A percentile compares a stretch with the other conserved stretches of the same genome.
Evolutionary conservation across 257 asterid species (phyloP).

Genomic region (Lavandula angustifolia): DNA sequence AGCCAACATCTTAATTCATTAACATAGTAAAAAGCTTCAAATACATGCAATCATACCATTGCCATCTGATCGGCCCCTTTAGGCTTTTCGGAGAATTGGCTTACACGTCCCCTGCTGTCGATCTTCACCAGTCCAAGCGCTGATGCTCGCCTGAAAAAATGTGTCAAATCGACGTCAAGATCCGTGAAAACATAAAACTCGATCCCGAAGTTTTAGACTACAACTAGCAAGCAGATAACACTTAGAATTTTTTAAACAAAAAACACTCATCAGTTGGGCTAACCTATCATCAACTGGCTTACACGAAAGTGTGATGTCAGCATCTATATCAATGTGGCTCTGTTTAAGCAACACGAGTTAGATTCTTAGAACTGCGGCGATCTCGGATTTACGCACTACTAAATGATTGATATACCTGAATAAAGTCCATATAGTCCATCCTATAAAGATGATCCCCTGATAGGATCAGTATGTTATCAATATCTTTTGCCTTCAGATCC

Average conservation of each 20-base stretch:
- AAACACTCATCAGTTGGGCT: slow-evolving; percentile 25
- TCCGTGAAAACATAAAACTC: neutral
- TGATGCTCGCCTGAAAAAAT: slow-evolving; percentile 77
- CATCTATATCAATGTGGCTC: slow-evolving; percentile 90
- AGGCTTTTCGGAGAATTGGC: slow-evolving; percentile 87
- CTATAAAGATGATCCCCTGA: slow-evolving; percentile 95
- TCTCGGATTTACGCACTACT: neutral
- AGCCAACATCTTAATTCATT: neutral
- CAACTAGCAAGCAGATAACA: too few relatives aligned
- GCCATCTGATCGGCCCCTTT: slow-evolving; percentile 70
- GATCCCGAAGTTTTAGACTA: neutral
- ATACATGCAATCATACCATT: slow-evolving; percentile 55
- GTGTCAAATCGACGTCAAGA: slow-evolving; percentile 15
- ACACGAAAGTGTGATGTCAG: slow-evolving; percentile 92
- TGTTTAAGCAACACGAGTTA: slow-evolving; percentile 41
- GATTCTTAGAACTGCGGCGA: neutral
- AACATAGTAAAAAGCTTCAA: neutral
- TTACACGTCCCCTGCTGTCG: slow-evolving; percentile 76
- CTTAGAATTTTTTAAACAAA: neutral
- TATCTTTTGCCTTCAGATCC: slow-evolving; percentile 90
- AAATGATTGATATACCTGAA: slow-evolving; percentile 60
- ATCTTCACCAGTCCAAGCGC: slow-evolving; percentile 85
- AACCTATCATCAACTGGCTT: slow-evolving; percentile 83
- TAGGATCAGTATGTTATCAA: slow-evolving; percentile 74
- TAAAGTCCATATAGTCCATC: slow-evolving; percentile 94